phyloP scores from a whole-genome alignment of 495 filamentous ascomycete genomes.

The Neurospora tetrasperma region DNA sequence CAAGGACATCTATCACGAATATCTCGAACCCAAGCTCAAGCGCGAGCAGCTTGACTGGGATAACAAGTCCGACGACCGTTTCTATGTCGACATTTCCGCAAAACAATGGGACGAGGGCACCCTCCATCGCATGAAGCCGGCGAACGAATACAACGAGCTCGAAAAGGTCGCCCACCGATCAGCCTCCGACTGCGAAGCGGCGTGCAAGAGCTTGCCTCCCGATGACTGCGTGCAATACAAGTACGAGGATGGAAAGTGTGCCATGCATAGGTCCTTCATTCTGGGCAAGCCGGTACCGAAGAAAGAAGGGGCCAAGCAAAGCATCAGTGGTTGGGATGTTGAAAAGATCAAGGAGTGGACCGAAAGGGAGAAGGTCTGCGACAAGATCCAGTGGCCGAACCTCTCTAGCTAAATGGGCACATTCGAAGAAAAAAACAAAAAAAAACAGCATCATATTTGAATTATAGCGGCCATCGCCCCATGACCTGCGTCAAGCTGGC shows the following conservation, averaged over 20 bases:
- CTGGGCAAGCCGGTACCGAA: constrained; percentile 24
- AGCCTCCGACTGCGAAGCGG: constrained; percentile 29
- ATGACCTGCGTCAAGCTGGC: neutral
- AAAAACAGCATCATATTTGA: neutral
- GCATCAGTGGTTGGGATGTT: constrained; percentile 29
- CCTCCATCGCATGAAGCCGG: constrained; percentile 21
- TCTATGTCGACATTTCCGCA: constrained; percentile 23
- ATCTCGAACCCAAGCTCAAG: constrained; percentile 26
- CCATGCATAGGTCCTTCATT: constrained; percentile 17
- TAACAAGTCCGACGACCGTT: constrained; percentile 34
- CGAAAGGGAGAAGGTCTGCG: constrained; percentile 18
- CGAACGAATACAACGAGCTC: constrained; percentile 17
- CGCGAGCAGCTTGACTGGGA: constrained; percentile 37
- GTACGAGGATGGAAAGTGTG: constrained; percentile 24
- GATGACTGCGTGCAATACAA: constrained; percentile 31
- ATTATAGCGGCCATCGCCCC: neutral
- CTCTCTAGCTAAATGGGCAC: constrained; percentile 7
- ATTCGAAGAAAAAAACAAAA: neutral
- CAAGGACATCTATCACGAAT: constrained; percentile 37
- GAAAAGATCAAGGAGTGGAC: constrained; percentile 26
- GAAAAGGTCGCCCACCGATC: constrained; percentile 32
- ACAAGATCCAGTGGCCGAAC: constrained; percentile 24
- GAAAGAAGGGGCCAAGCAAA: constrained; percentile 6
- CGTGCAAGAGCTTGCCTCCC: constrained; percentile 27
- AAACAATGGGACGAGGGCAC: constrained; percentile 16